Base-by-base conservation (phyloP, 805 yeast genomes). In the Naumovozyma baii region DNA sequence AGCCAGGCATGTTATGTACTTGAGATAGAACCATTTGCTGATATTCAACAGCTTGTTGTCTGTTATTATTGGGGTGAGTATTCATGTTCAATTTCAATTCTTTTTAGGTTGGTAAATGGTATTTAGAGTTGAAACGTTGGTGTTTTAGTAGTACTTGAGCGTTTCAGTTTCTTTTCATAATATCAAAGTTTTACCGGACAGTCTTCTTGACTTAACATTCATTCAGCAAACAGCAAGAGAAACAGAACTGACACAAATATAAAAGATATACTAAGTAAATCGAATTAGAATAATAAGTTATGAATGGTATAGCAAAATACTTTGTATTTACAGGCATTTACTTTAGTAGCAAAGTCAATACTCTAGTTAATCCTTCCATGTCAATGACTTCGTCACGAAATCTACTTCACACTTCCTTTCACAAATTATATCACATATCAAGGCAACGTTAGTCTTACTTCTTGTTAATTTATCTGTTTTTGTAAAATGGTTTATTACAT, bases 401-500 rank as follows among this genome's bases (percentile, higher is more conserved):
- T 35, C 16, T 5, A 29, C 14, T 5, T 9, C 13, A 19, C 40
- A 39, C 33, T 43, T 45, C 37, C 49, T 45, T 39, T 44, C 41
- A 13, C 39, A 29, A 3, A 44, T 31, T 25, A 31, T 39, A 7
- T 41, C 25, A 32, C 52, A 50, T 18, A 57, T 39, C 16, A 42
- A 42, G 14, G 50, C 50, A 19, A 52, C 42, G 2, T 57, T 56
- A 12, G 45, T 36, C 42, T 54, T 59, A 33, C 58, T 53, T 34
- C 44, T 54, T 8, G 57, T 50, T n/a, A 42, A 18, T 7, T 43
- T 29, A 39, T 55, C 45, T 22, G 42, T 39, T 39, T 42, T 55
- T 9, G 51, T 40, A 35, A 90, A 88, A 58, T 78, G 76, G 43
- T 73, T 72, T 45, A 79, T 44, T 5, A 83, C 81, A 49, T 83